These are phyloP conservation scores for Arctostaphylos glauca DNA, from an alignment of 148 eudicot genomes.

Conservation along the genomic window DNA sequence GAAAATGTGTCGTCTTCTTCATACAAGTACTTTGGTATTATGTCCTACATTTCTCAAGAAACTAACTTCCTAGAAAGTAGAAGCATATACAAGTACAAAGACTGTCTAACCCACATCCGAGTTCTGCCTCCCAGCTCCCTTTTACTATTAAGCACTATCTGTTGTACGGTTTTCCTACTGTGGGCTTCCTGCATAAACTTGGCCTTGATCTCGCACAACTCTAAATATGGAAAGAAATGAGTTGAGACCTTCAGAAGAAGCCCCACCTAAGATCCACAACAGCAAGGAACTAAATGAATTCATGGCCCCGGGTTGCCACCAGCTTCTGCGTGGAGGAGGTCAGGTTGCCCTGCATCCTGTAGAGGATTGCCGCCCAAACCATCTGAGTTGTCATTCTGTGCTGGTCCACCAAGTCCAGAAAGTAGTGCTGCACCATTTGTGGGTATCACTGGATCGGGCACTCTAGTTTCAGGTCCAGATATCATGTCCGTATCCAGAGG, in stretches of 20 bases:
- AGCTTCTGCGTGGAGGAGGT: conserved; percentile 51
- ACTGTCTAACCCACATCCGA: too few species aligned
- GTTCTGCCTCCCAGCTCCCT: too few species aligned
- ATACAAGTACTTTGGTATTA: too few species aligned
- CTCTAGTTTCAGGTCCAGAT: conserved; percentile 44
- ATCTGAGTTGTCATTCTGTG: conserved; percentile 35
- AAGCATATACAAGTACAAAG: too few species aligned
- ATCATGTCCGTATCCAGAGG: conserved; percentile 31
- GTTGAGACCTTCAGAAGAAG: conserved; percentile 86
- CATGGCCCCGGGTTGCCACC: conserved; percentile 75
- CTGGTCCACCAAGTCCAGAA: conserved; percentile 39
- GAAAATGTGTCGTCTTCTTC: too few species aligned
- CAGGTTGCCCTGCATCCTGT: too few species aligned
- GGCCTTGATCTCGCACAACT: conserved; percentile 82
- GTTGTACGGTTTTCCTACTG: conserved; percentile 40
- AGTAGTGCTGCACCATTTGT: conserved; percentile 34
- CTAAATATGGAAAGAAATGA: conserved; percentile 87
- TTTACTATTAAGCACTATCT: too few species aligned
- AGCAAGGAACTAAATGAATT: too few species aligned
- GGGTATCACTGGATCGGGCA: conserved; percentile 34
- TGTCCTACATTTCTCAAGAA: too few species aligned
- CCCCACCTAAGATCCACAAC: too few species aligned
- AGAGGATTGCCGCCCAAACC: conserved; percentile 38
- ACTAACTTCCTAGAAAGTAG: too few species aligned
- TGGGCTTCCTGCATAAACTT: conserved; percentile 53